Base-by-base conservation (phyloP, 1,284 basidiomycete species). In the Marasmius fiardii region DNA sequence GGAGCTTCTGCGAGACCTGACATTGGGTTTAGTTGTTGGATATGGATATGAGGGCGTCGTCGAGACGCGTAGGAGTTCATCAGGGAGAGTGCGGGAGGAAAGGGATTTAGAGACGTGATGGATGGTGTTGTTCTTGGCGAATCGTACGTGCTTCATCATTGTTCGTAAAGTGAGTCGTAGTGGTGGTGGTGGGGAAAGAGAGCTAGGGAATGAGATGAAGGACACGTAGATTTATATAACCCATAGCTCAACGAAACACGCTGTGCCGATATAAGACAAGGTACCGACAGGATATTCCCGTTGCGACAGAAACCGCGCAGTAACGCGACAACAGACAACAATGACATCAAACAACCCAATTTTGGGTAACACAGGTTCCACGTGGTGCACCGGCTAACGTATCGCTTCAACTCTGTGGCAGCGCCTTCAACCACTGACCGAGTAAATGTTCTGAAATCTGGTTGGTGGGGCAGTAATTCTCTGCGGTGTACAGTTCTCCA, bases 81-180 rank as follows among this genome's bases (percentile, higher is more conserved):
- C 62, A 1, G 77, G 71, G 59, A 70, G 60, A 0, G 71, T 60
- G 2, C 78, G 75, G 3, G 78, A 78, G 0, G 75, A 70, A 0
- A 69, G 67, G 23, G 65, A 58, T 3, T 69, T 65, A 33, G 60
- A 58, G 43, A 74, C 71, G 2, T 75, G 74, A 65, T 78, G 80
- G 34, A 75, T 67, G 52, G 70, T 69, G 65, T 77, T 78, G 43
- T 72, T 72, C 14, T 69, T 62, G 52, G 76, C 70, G 61, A 80
- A 80, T 52, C 74, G 75, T 52, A 80, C 79, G 58, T 72, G 78
- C 63, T 75, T 77, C 51, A 63, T 65, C 67, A 73, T 73, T 37
- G 60, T 20, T 48, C 45, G 45, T 48, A 31, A 48, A 48, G 18
- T 47, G 54, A 43, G 41, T 35, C 45, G n/a, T n/a, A n/a, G n/a